Evolutionary conservation across 768 basidiomycete genomes (phyloP), one percentile per base, ranked within the genome.

Genomic region (Austroboletus festivus): DNA sequence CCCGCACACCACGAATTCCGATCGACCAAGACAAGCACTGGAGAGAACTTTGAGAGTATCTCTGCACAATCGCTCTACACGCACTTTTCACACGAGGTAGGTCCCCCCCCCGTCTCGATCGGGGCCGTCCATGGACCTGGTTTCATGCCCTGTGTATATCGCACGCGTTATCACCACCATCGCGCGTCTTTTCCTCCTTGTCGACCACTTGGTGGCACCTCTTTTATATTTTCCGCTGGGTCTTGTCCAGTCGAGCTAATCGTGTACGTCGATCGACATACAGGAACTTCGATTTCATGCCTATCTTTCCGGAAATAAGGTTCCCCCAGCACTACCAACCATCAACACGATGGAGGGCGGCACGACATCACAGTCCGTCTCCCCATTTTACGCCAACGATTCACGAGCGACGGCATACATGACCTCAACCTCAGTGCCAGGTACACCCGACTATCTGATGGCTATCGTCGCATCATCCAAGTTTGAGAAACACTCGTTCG

Each of bases 221-320:
- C 44, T 43, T 24, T 37, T 30, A 6, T 33, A 7, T 23, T 19
- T 46, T 4, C 24, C 31, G 23, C 46, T 48, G 40, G 45, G 37
- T 26, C 16, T 11, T 11, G 8, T 40, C 38, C 37, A 24, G 42
- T 31, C 33, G 11, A 12, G 37, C 62, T 59, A 22, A 66, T 39
- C 52, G 55, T 22, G 44, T 45, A 30, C 42, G 35, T 48, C 44
- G 49, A 51, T 56, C 41, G 45, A 5, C n/a, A 48, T 42, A 47
- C 60, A 78, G 77, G 76, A 78, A 50, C 68, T 78, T 16, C 64
- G 77, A 31, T 62, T 24, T 42, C 56, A 70, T 35, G 76, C 77
- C 11, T 78, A 78, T 44, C 45, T 51, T 9, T 50, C 61, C 24
- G 75, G 74, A 6, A 62, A 73, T 47, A 71, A 64, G 24, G 44